Evolutionary conservation across 371 early-diverging fungal species (phyloP).

Genomic region (Cokeromyces recurvatus): DNA sequence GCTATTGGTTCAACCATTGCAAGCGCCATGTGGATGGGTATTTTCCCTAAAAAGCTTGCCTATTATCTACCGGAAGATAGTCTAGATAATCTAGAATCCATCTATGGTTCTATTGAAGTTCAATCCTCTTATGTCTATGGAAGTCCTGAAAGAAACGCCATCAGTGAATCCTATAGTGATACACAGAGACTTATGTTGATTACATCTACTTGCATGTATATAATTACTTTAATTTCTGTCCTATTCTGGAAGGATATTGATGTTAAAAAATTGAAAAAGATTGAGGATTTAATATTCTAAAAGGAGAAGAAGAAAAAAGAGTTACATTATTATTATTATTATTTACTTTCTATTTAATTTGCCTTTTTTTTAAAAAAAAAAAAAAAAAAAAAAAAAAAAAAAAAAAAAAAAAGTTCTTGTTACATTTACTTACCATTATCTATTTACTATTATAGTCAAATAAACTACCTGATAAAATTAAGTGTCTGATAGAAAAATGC

Average conservation of each 20-base stretch:
- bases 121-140: slow-evolving; percentile 11
- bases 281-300: slow-evolving; percentile 10
- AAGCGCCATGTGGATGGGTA: slow-evolving; percentile 13
- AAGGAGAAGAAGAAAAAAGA: too few species aligned
- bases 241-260: slow-evolving; percentile 16
- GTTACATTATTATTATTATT: too few species aligned
- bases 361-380: too few species aligned
- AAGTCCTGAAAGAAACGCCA: slow-evolving; percentile 9
- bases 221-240: slow-evolving; percentile 5
- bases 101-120: slow-evolving; percentile 11
- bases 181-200: slow-evolving; percentile 17
- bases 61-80: slow-evolving; percentile 8
- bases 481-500: too few species aligned
- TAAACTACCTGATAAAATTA: too few species aligned
- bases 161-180: slow-evolving; percentile 12
- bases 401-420: too few species aligned
- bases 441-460: too few species aligned
- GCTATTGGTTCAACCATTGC: slow-evolving; percentile 14
- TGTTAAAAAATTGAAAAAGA: slow-evolving; percentile 6
- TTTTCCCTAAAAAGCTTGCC: slow-evolving; percentile 18
- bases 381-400: too few species aligned
- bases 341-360: too few species aligned
- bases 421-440: too few species aligned
- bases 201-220: slow-evolving; percentile 10
- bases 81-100: neutral